These are phyloP conservation scores for Ramaria sp. DNA, from an alignment of 768 basidiomycete species.

Conservation along the genomic window DNA sequence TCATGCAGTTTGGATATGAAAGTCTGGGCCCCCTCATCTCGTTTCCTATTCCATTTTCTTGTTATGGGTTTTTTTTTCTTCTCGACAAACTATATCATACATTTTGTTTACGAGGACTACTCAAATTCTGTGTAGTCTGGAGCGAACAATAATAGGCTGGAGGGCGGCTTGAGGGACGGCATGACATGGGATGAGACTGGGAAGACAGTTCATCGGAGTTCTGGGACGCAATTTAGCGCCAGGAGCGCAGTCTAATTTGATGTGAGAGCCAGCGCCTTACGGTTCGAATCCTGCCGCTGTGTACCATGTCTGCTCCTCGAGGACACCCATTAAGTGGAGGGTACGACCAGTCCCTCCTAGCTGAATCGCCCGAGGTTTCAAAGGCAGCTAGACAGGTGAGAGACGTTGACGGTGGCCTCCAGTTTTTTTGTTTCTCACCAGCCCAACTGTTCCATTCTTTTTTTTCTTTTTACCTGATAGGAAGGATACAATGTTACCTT, in stretches of 20 bases:
- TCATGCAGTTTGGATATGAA: too few relatives aligned
- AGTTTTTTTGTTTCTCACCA: not conserved
- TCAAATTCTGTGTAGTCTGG: not conserved
- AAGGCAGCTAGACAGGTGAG: conserved; percentile 8
- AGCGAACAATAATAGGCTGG: not conserved
- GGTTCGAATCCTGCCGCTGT: not conserved
- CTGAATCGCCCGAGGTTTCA: conserved; percentile 6
- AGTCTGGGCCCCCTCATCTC: too few relatives aligned
- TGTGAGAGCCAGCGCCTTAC: not conserved
- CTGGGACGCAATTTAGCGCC: not conserved
- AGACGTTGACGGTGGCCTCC: not conserved
- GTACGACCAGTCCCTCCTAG: conserved; percentile 6
- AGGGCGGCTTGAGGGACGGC: not conserved
- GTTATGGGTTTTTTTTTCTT: conserved; percentile 1
- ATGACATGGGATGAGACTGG: not conserved
- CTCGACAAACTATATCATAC: not conserved
- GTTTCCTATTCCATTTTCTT: not conserved
- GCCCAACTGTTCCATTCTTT: too few relatives aligned
- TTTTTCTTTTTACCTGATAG: conserved; percentile 4
- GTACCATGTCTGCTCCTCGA: conserved; percentile 1
- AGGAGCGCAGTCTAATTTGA: not conserved
- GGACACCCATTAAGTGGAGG: not conserved
- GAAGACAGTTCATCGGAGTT: not conserved
- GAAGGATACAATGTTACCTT: conserved; percentile 12
- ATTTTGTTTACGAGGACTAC: not conserved